Base-by-base conservation (phyloP, 2,329 filamentous ascomycete species). In the Pseudodiploospora longispora region DNA sequence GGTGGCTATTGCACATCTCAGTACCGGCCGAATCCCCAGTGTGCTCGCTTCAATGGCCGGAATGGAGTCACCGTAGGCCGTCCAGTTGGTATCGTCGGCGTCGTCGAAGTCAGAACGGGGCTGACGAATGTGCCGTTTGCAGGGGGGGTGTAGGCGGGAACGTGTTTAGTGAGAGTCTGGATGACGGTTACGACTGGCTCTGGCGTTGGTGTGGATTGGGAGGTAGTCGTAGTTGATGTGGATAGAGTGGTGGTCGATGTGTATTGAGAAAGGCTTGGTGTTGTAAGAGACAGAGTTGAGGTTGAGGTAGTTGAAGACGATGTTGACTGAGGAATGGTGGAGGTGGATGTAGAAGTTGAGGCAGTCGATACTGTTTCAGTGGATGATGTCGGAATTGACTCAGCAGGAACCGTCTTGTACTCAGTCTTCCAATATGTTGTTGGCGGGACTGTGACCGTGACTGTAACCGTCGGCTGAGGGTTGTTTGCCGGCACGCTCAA, bases 391-490 rank as follows among this genome's bases (percentile, higher is more conserved):
- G 42, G 28, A n/a, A 30, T 27, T 19, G 38, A 37, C 29, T 40
- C 37, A 1, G 36, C 32, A 2, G 46, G 30, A 34, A 31, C 51
- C 9, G 52, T 54, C 12, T 46, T 37, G 38, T 40, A 49, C 30
- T 49, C 42, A 9, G 49, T 47, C 39, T 43, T 48, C 44, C 43
- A 49, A 10, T 36, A 29, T 6, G 30, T 50, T 29, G 43, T 42
- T 39, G 39, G 42, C 32, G 27, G 28, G 3, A 36, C 31, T 7
- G 68, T 63, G 33, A 63, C 62, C 6, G 54, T 58, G 30, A 60
- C 56, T 6, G 62, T 61, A 37, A 55, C 48, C 38, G 46, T 40
- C 6, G 27, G 6, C n/a, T 36, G 27, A 29, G 31, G 33, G 30
- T 10, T 38, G 31, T 41, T 48, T 50, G 52, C 45, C 27, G 41